Evolutionary conservation across 2,329 filamentous ascomycete species (phyloP), one percentile per base, ranked within the genome.

Genomic region (Microsporum ferrugineum): DNA sequence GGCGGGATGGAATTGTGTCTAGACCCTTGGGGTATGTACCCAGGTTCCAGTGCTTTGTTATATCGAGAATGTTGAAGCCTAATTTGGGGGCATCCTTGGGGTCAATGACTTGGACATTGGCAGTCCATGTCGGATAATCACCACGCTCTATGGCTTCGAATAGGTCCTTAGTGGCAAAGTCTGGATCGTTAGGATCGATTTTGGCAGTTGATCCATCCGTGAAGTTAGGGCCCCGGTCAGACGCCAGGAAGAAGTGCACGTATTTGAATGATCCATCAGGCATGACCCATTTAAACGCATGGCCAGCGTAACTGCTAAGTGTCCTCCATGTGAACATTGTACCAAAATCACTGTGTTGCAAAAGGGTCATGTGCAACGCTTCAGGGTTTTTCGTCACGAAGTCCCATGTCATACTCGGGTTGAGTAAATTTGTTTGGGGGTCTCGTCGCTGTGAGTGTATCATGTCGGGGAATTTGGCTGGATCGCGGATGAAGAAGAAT

Each of bases 191-290:
- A 0, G 77, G 77, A 0, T 80, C 78, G 64, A 82, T 71, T 63
- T 77, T 73, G 12, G 68, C 73, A 2, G 82, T 81, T 67, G 85
- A 79, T 3, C 78, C 76, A 51, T 78, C 75, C 17, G 73, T 81
- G 45, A 86, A 74, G 61, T 77, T 82, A 66, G 80, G 45, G n/a
- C 59, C 59, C 6, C 43, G 45, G 6, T 56, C 33, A 6, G 67
- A 65, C 61, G 69, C 71, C 47, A 72, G 59, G 59, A 86, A 84
- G 59, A 86, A 75, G 71, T 86, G 82, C 51, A 82, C 76, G 67
- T 87, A 87, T 63, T 81, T 78, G 70, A 83, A 87, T 1, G 79
- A 78, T 4, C 84, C 84, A 62, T 86, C 81, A 58, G 59, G 59
- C 59, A 60, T 60, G 14, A 55, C 49, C 59, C 59, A 60, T 60